Evolutionary conservation across 2,329 filamentous ascomycete genomes (phyloP).

Genomic region (Tolypocladium nubicola): DNA sequence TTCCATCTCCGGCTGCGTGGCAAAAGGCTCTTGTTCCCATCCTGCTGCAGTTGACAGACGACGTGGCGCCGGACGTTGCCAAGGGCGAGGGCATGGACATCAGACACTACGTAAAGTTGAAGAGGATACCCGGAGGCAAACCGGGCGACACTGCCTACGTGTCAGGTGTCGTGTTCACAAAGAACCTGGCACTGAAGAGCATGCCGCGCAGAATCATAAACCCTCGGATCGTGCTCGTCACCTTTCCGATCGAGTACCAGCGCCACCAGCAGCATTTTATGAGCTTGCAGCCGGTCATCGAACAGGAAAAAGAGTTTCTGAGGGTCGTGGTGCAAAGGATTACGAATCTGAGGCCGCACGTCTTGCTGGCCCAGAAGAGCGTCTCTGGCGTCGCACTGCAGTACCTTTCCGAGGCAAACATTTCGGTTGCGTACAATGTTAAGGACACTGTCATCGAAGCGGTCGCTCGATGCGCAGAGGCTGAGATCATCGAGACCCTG

Average conservation of each 20-base stretch:
- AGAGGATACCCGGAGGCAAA: conserved; percentile 85
- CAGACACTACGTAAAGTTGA: conserved; percentile 92
- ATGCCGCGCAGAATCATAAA: conserved; percentile 82
- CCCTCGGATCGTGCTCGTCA: conserved; percentile 83
- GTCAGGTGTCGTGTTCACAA: conserved; percentile 92
- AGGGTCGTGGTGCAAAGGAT: conserved; percentile 88
- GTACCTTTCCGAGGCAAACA: conserved; percentile 76
- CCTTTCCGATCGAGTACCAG: conserved; percentile 93
- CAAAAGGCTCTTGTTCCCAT: conserved; percentile 86
- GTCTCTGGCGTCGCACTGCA: conserved; percentile 86
- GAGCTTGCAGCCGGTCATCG: conserved; percentile 93
- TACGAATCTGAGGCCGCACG: conserved; percentile 69
- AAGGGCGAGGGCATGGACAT: conserved; percentile 94
- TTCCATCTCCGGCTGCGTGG: conserved; percentile 70
- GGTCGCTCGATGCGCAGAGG: conserved; percentile 84
- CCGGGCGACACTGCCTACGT: conserved; percentile 93
- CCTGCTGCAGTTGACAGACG: conserved; percentile 80
- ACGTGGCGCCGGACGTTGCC: conserved; percentile 87
- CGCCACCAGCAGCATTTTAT: conserved; percentile 84
- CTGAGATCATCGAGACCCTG: conserved; percentile 85
- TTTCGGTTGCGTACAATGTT: conserved; percentile 92
- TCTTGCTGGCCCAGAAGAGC: conserved; percentile 85
- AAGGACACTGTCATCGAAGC: conserved; percentile 94
- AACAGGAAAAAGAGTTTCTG: conserved; percentile 90
- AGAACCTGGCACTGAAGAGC: conserved; percentile 90